Evolutionary conservation across 176 grass and related monocot species (phyloP).

Genomic region (bread wheat (Triticum aestivum)): IWGSC_CS_RefSeq_v2.1 NC_057797.1:514912354-514912853

Average conservation of each 20-base stretch:
- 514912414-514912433: not conserved
- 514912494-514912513: conserved; percentile 68
- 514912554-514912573: conserved; percentile 91
- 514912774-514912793: conserved; percentile 87
- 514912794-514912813: conserved; percentile 92
- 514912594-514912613: conserved; percentile 87
- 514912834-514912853: conserved; percentile 85
- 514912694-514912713: not conserved
- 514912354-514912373: too few relatives aligned
- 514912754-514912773: conserved; percentile 85
- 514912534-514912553: conserved; percentile 95
- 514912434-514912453: conserved; percentile 60
- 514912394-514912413: not conserved
- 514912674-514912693: not conserved
- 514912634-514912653: conserved; percentile 77
- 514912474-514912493: conserved; percentile 28
- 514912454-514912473: conserved; percentile 52
- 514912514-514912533: conserved; percentile 87
- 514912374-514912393: too few relatives aligned
- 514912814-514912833: conserved; percentile 98
- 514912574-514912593: conserved; percentile 92
- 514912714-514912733: not conserved
- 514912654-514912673: not conserved
- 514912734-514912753: conserved; percentile 72
- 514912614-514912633: conserved; percentile 87